Evolutionary conservation across 106 monocot genomes (phyloP), one percentile per base, ranked within the genome.

Genomic region (Dendrobium nobile): DNA sequence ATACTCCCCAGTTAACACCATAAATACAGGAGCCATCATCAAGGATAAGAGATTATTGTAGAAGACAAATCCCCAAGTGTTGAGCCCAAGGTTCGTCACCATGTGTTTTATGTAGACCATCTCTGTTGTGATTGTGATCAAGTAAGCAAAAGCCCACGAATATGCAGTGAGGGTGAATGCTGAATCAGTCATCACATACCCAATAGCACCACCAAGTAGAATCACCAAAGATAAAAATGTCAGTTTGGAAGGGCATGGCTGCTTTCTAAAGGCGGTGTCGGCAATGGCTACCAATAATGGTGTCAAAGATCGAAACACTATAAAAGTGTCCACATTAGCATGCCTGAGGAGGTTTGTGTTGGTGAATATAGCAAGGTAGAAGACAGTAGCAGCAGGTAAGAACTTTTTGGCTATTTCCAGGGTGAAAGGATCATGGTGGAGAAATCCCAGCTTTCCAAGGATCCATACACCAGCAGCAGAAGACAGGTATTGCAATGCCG

Each of bases 21-120:
- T 90, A 79, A 96, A 96, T 7, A 93, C 4, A 0, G 96, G 93
- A 8, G 93, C 85, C 75, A 93, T 77, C 89, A 91, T 87, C 81
- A 96, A 75, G 17, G 96, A 93, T 65, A 96, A 68, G 31, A 96
- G 86, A 82, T 96, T 96, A 80, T 96, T 96, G 85, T 96, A 93
- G 72, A 93, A 75, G 33, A 96, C 96, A 73, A 91, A 96, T 6
- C 96, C 96, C 96, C 96, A 96, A 1, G 96, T 96, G 72, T 93
- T 96, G 41, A 96, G 78, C 22, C 87, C 96, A 5, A 96, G 79
- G 73, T 88, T 96, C 1, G 88, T 93, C 5, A 96, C 96, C 78
- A 96, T 91, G 79, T 93, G 93, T 81, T 96, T 96, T 17, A 96
- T 96, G 81, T 96, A 96, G 54, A 96, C 96, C 96, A 96, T 96